Evolutionary conservation across 352 stramenopile species (phyloP).

Genomic region (Phytopythium oedochilum): DNA sequence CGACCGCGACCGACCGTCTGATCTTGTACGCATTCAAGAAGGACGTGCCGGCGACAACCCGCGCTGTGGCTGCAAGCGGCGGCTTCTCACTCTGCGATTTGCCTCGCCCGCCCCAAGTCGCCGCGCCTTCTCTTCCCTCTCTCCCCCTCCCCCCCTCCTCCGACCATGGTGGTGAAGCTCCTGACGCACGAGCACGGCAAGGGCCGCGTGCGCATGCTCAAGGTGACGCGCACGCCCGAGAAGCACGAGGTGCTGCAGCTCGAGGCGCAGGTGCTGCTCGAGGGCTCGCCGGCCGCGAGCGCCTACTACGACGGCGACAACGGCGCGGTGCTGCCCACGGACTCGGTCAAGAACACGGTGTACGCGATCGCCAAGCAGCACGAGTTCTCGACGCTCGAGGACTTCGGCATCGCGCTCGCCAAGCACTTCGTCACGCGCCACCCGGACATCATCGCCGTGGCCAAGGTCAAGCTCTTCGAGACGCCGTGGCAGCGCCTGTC

Average conservation of each 20-base stretch:
- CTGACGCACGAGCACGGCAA: constrained; percentile 80
- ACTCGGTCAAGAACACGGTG: constrained; percentile 91
- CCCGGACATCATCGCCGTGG: constrained; percentile 65
- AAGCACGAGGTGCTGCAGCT: constrained; percentile 81
- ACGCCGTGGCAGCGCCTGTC: constrained; percentile 67
- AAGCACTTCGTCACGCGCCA: constrained; percentile 87
- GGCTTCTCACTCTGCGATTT: constrained; percentile 29
- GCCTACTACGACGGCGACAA: constrained; percentile 88
- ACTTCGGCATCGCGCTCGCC: constrained; percentile 82
- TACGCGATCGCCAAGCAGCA: constrained; percentile 87
- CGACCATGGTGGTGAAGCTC: constrained; percentile 68
- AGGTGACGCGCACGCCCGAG: constrained; percentile 72
- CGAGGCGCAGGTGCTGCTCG: constrained; percentile 78
- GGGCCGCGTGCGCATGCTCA: constrained; percentile 82
- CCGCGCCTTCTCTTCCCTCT: background rate
- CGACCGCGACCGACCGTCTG: constrained; percentile 6
- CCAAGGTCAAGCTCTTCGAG: constrained; percentile 74
- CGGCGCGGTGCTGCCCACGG: constrained; percentile 75
- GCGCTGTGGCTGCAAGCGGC: background rate
- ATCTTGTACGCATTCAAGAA: background rate
- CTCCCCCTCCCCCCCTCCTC: background rate
- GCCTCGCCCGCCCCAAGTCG: constrained; percentile 15
- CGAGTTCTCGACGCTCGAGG: constrained; percentile 83
- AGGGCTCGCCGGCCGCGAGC: constrained; percentile 64
- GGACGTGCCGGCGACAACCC: background rate